Evolutionary conservation across 2,329 filamentous ascomycete genomes (phyloP).

Genomic region (Penicillium occitanis): DNA sequence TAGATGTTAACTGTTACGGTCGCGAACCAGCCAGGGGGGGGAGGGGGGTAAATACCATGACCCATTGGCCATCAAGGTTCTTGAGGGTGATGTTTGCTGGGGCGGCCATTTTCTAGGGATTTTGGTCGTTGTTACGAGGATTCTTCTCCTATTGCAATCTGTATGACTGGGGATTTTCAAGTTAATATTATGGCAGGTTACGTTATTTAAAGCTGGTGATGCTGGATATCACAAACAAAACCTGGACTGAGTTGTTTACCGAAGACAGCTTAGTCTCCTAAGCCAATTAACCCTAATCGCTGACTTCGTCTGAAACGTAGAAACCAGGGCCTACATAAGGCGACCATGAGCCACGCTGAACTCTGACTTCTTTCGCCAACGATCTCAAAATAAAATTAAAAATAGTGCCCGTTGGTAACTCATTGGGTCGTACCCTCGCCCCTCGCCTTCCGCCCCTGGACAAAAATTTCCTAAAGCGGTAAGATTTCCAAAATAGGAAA

Average conservation of each 20-base stretch:
- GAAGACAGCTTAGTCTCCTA: not conserved
- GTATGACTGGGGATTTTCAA: not conserved
- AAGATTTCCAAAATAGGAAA: constrained; percentile 1
- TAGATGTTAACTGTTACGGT: not conserved
- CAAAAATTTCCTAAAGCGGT: not conserved
- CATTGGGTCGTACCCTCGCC: not conserved
- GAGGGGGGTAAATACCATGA: not conserved
- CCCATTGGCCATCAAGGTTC: constrained; percentile 7
- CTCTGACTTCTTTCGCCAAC: not conserved
- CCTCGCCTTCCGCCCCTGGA: not conserved
- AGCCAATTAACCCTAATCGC: not conserved
- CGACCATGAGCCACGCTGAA: not conserved
- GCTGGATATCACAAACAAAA: not conserved
- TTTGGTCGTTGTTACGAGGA: not conserved
- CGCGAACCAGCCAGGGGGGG: not conserved
- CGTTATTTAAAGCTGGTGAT: not conserved
- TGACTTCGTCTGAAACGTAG: not conserved
- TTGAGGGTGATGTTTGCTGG: constrained; percentile 4
- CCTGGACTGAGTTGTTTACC: not conserved
- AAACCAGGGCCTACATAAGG: constrained; percentile 1
- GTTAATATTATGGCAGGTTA: not conserved
- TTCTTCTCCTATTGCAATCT: not conserved
- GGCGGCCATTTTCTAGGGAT: not conserved
- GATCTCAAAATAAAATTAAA: not conserved
- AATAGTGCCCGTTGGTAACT: not conserved